Conservation (phyloP, 129 eudicot species). For the Chrysanthemum lavandulifolium region DNA sequence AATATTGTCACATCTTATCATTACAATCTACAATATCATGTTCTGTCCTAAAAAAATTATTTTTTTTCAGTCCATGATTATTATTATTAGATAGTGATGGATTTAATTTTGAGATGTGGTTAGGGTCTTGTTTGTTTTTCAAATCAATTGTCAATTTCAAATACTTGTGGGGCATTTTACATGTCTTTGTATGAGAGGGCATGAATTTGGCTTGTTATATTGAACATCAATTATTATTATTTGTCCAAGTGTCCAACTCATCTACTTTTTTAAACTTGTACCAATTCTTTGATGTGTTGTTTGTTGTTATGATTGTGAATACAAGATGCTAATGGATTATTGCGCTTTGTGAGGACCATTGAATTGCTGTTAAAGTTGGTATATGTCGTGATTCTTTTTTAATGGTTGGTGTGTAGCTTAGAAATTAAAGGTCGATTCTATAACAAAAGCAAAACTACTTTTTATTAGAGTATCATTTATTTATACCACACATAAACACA, state of each 20-base stretch:
- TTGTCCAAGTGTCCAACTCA: not conserved
- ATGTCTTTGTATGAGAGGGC: not conserved
- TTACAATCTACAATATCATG: constrained; percentile 2
- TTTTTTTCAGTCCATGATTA: not conserved
- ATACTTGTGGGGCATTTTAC: not conserved
- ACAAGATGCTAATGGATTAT: too few relatives aligned
- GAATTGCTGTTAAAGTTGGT: too few relatives aligned
- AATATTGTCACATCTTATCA: not conserved
- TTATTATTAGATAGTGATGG: constrained; percentile 10
- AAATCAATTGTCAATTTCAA: constrained; percentile 15
- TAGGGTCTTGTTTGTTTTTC: constrained; percentile 28
- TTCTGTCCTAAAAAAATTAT: not conserved
- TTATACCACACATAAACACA: too few relatives aligned
- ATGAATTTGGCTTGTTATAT: not conserved
- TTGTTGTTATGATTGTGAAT: too few relatives aligned
- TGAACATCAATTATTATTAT: not conserved
- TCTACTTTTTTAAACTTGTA: not conserved
- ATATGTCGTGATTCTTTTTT: too few relatives aligned
- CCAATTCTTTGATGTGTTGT: not conserved
- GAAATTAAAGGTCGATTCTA: too few relatives aligned
- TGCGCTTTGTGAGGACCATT: too few relatives aligned
- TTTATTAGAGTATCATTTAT: too few relatives aligned
- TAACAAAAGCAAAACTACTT: too few relatives aligned
- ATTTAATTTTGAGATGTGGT: constrained; percentile 16
- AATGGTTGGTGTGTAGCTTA: too few relatives aligned